A percentile compares a stretch with the other conserved stretches of the same genome.
phyloP scores from a whole-genome alignment of 306 rosid genomes.

The Gynostemma pentaphyllum region DNA sequence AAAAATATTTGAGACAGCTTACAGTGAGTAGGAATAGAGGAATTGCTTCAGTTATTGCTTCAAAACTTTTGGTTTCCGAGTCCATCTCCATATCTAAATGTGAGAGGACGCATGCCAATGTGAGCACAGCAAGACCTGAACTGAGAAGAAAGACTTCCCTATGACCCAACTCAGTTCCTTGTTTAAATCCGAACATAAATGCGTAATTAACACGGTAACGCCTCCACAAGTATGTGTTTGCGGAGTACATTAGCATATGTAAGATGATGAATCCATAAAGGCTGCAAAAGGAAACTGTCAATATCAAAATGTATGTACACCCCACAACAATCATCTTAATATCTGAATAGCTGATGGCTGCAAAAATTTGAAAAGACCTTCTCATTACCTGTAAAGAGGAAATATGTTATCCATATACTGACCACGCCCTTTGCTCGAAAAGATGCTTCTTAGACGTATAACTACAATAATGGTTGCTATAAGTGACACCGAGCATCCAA shows the following conservation, averaged over 20 bases:
- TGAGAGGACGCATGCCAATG: conserved; percentile 38
- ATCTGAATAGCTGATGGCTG: background rate
- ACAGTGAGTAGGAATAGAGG: conserved; percentile 55
- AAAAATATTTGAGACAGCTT: conserved; percentile 12
- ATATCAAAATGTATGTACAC: background rate
- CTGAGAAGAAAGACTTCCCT: conserved; percentile 45
- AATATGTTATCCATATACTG: conserved; percentile 50
- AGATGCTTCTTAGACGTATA: conserved; percentile 44
- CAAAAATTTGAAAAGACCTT: background rate
- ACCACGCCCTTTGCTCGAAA: conserved; percentile 14
- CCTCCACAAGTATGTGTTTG: conserved; percentile 53
- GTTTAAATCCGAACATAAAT: conserved; percentile 67
- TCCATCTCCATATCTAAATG: conserved; percentile 46
- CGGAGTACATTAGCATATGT: conserved; percentile 42
- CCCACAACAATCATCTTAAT: background rate
- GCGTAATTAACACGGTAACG: conserved; percentile 55
- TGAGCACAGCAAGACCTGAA: conserved; percentile 29
- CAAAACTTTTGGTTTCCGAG: conserved; percentile 15
- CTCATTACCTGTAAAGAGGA: conserved; percentile 57
- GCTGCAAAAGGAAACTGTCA: conserved; percentile 26
- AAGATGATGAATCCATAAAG: conserved; percentile 57
- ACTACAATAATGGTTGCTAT: conserved; percentile 32
- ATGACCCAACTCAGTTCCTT: conserved; percentile 64
- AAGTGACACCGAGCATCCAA: conserved; percentile 47
- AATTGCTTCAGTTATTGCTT: conserved; percentile 32